A percentile compares a stretch with the other conserved stretches of the same genome.
These are phyloP conservation scores for Meyerozyma elateridarum DNA, from an alignment of 1,139 yeast genomes.

Conservation along the genomic window DNA sequence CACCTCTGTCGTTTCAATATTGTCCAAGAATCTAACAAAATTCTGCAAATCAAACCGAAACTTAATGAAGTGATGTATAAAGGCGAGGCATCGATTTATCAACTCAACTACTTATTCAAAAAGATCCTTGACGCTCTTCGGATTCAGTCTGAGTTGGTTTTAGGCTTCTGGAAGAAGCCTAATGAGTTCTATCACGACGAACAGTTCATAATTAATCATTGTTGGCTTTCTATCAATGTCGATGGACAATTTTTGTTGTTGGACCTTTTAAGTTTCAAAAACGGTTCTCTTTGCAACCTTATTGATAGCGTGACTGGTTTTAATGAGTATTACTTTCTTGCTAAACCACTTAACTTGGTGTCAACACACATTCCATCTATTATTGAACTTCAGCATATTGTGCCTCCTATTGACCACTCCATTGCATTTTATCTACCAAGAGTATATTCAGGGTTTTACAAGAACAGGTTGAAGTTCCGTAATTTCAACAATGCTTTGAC, in stretches of 20 bases:
- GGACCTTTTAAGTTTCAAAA: conserved; percentile 46
- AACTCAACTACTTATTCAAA: conserved; percentile 71
- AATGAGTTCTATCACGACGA: conserved; percentile 51
- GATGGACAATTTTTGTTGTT: conserved; percentile 76
- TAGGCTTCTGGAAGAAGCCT: conserved; percentile 83
- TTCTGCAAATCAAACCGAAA: conserved; percentile 40
- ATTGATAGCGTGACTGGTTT: conserved; percentile 17
- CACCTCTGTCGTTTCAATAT: conserved; percentile 39
- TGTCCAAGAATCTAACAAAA: conserved; percentile 33
- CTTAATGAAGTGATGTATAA: conserved; percentile 31
- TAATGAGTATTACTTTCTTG: conserved; percentile 67
- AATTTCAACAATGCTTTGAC: conserved; percentile 77
- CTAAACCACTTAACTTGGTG: conserved; percentile 69
- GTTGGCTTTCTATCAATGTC: conserved; percentile 79
- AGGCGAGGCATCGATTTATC: conserved; percentile 57
- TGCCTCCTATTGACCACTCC: conserved; percentile 76
- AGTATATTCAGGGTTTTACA: conserved; percentile 75
- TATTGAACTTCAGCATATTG: conserved; percentile 75
- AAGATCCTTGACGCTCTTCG: conserved; percentile 67
- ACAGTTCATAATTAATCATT: conserved; percentile 66
- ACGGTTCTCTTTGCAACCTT: conserved; percentile 34
- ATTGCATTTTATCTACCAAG: conserved; percentile 81
- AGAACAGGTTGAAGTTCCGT: conserved; percentile 50
- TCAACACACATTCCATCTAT: conserved; percentile 84
- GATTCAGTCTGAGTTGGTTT: conserved; percentile 68